Percentiles rank a stretch among this genome's conserved stretches.
Evolutionary conservation across 2,329 filamentous ascomycete species (phyloP).

Genomic region (Aspergillus sp.): DNA sequence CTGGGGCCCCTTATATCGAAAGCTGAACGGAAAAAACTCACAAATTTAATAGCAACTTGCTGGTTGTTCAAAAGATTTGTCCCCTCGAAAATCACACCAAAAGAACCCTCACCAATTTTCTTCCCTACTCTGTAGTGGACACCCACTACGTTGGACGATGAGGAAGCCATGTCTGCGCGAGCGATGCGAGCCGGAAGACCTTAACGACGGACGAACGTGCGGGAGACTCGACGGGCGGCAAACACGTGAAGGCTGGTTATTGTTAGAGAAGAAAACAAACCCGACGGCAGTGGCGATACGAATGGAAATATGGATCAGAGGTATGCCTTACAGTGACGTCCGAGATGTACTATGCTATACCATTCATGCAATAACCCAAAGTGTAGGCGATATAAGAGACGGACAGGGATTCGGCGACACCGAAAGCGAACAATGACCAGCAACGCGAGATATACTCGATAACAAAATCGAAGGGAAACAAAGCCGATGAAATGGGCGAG

Average conservation of each 20-base stretch:
- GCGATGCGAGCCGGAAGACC: slow-evolving; percentile 14
- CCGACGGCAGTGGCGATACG: not conserved
- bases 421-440: slow-evolving; percentile 8
- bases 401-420: not conserved
- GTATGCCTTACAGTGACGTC: slow-evolving; percentile 17
- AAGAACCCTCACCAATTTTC: slow-evolving; percentile 98
- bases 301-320: not conserved
- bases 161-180: slow-evolving; percentile 67
- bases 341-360: slow-evolving; percentile 17
- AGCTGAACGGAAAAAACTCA: slow-evolving; percentile 51
- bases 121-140: slow-evolving; percentile 98
- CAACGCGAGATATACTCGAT: slow-evolving; percentile 9
- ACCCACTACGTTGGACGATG: slow-evolving; percentile 94
- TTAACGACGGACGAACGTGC: slow-evolving; percentile 10
- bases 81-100: slow-evolving; percentile 98
- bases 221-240: slow-evolving; percentile 17
- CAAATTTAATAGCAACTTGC: slow-evolving; percentile 99
- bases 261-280: slow-evolving; percentile 11
- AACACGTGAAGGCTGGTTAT: slow-evolving; percentile 21
- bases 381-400: not conserved
- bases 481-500: slow-evolving; percentile 1
- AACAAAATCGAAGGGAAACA: not conserved
- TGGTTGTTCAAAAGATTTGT: slow-evolving; percentile 99
- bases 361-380: slow-evolving; percentile 20
- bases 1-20: not conserved